These are phyloP conservation scores for Litchi chinensis DNA, from an alignment of 345 rosid species.

Conservation along the genomic window DNA sequence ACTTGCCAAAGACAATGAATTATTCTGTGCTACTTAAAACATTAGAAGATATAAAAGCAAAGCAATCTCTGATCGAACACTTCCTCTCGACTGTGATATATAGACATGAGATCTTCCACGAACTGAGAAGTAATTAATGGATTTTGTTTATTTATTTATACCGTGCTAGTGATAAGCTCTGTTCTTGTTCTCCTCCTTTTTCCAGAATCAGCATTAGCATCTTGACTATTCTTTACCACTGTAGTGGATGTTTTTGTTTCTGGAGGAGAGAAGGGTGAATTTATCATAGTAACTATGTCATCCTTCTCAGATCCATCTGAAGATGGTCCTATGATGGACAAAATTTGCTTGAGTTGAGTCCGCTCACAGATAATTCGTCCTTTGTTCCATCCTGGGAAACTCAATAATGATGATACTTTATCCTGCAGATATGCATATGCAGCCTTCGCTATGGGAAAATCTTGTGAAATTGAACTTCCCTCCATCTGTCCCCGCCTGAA, in stretches of 20 bases:
- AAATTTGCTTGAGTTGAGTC: slow-evolving; percentile 72
- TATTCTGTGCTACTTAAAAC: neutral
- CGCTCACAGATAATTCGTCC: slow-evolving; percentile 88
- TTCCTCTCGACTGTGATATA: slow-evolving; percentile 16
- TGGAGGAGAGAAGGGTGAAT: slow-evolving; percentile 50
- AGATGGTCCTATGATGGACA: slow-evolving; percentile 47
- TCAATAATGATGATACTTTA: slow-evolving; percentile 62
- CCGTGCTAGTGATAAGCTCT: slow-evolving; percentile 64
- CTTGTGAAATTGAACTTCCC: slow-evolving; percentile 56
- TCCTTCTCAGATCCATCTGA: slow-evolving; percentile 46
- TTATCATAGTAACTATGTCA: slow-evolving; percentile 48
- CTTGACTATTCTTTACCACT: slow-evolving; percentile 29
- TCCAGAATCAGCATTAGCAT: slow-evolving; percentile 29
- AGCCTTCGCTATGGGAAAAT: slow-evolving; percentile 64
- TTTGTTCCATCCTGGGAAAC: slow-evolving; percentile 75
- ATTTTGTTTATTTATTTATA: slow-evolving; percentile 25
- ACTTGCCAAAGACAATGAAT: neutral
- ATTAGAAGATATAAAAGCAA: neutral
- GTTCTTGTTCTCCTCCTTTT: slow-evolving; percentile 40
- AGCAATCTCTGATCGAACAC: neutral
- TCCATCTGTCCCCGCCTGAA: slow-evolving; percentile 77
- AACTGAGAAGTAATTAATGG: slow-evolving; percentile 6
- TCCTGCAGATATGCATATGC: slow-evolving; percentile 68
- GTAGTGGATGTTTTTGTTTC: slow-evolving; percentile 39
- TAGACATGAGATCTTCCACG: slow-evolving; percentile 13